These are phyloP conservation scores for Senna siamea DNA, from an alignment of 306 rosid species.

Conservation along the genomic window DNA sequence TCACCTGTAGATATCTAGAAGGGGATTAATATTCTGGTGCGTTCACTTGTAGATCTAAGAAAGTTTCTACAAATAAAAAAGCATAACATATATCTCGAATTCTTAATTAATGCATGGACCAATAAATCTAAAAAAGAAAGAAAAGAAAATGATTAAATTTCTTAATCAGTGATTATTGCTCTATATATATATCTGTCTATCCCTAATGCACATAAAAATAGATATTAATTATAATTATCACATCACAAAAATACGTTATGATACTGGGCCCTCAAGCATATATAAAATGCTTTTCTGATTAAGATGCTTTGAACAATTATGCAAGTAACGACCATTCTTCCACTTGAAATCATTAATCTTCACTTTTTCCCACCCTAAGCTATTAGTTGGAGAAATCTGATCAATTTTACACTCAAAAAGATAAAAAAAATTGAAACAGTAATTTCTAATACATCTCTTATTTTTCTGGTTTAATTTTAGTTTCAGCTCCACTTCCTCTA, in stretches of 20 bases:
- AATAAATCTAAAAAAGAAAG: not conserved
- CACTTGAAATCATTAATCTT: conserved; percentile 36
- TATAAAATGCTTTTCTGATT: conserved; percentile 24
- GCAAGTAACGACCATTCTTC: conserved; percentile 42
- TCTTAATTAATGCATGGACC: not conserved
- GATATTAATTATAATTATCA: conserved; percentile 12
- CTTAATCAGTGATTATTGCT: not conserved
- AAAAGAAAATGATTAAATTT: conserved; percentile 3
- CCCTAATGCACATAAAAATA: conserved; percentile 3
- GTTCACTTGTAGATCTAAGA: not conserved
- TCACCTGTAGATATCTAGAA: not conserved
- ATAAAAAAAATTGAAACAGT: not conserved
- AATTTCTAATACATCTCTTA: not conserved
- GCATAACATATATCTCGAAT: not conserved
- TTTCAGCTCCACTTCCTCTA: not conserved
- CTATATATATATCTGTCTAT: not conserved
- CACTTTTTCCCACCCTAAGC: conserved; percentile 5
- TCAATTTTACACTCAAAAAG: conserved; percentile 18
- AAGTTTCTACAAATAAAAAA: not conserved
- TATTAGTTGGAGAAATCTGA: conserved; percentile 4
- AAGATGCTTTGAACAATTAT: conserved; percentile 35
- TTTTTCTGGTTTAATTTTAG: not conserved
- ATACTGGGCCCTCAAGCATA: conserved; percentile 14
- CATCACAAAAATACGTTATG: not conserved
- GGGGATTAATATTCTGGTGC: not conserved